Base-by-base conservation (phyloP, 768 basidiomycete genomes). In the Trametes meyenii region DNA sequence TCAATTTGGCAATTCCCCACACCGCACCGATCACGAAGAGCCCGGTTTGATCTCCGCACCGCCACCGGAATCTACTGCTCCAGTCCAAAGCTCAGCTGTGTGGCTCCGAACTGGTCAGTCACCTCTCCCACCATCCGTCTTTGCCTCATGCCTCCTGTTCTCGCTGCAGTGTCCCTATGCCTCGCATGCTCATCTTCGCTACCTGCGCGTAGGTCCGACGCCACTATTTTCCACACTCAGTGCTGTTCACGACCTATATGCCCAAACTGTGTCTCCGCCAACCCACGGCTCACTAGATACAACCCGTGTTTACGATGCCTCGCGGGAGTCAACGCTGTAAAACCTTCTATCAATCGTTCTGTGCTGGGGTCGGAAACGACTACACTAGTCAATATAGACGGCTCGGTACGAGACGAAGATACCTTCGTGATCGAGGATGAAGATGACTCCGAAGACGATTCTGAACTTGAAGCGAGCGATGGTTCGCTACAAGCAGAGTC, bases 171-270 rank as follows among this genome's bases (percentile, higher is more conserved):
- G 2, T 51, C 62, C 8, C 68, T 72, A 14, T 73, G 72, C 52
- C 68, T 73, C 17, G 67, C 72, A 2, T 73, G 72, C 49, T 70
- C 72, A 2, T 63, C 68, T 5, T 73, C 70, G 43, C 62, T 73
- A 1, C 71, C 71, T 5, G 69, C 72, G 42, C 55, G 61, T 19
- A 65, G 40, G 29, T n/a, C 38, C 16, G 26, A 55, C 16, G 21
- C 29, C 12, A 65, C 66, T 1, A 58, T 81, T 43, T 84, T 83
- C 74, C 74, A 77, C 10, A 91, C 90, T 0, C 73, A 68, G 12
- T 92, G 90, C 73, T 92, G 90, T 74, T 62, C 68, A 8, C 80
- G 83, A 0, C 83, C 83, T 4, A 92, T 92, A 53, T 92, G 90
- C 65, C 75, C 79, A 6, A 57, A 70, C 2, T 92, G 90, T 68